Evolutionary conservation across 2,329 filamentous ascomycete species (phyloP).

Genomic region (Tolypocladium album): DNA sequence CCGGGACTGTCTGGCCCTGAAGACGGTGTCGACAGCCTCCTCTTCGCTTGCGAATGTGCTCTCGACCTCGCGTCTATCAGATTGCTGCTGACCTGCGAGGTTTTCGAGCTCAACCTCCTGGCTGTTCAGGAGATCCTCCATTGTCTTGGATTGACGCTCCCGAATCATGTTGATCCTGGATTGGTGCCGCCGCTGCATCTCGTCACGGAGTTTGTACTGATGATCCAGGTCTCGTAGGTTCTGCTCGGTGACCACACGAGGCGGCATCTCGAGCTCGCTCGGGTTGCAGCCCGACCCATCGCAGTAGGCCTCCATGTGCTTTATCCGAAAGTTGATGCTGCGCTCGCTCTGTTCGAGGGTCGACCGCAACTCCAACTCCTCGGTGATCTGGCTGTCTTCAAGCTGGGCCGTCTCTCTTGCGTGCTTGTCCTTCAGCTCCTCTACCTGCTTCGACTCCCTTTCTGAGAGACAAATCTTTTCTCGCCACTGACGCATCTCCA

Average conservation of each 20-base stretch:
- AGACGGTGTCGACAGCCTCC: constrained; percentile 32
- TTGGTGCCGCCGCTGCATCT: constrained; percentile 47
- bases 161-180: constrained; percentile 54
- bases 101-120: constrained; percentile 41
- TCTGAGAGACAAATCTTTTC: constrained; percentile 35
- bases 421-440: constrained; percentile 46
- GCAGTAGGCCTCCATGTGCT: constrained; percentile 58
- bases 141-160: constrained; percentile 50
- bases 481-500: constrained; percentile 39
- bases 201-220: constrained; percentile 50
- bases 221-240: constrained; percentile 48
- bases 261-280: constrained; percentile 25
- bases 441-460: constrained; percentile 34
- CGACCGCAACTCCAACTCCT: constrained; percentile 48
- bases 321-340: constrained; percentile 46
- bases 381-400: constrained; percentile 51
- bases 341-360: constrained; percentile 45
- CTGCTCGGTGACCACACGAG: constrained; percentile 45
- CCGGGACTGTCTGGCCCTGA: constrained; percentile 31
- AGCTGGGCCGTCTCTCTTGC: constrained; percentile 40
- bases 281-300: constrained; percentile 36
- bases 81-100: constrained; percentile 32
- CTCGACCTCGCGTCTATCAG: constrained; percentile 37
- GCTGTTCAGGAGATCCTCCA: constrained; percentile 46
- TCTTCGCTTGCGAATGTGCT: constrained; percentile 38